A percentile compares a stretch with the other conserved stretches of the same genome.
Evolutionary conservation across 768 basidiomycete species (phyloP).

Genomic region (Boletus rubropictus): DNA sequence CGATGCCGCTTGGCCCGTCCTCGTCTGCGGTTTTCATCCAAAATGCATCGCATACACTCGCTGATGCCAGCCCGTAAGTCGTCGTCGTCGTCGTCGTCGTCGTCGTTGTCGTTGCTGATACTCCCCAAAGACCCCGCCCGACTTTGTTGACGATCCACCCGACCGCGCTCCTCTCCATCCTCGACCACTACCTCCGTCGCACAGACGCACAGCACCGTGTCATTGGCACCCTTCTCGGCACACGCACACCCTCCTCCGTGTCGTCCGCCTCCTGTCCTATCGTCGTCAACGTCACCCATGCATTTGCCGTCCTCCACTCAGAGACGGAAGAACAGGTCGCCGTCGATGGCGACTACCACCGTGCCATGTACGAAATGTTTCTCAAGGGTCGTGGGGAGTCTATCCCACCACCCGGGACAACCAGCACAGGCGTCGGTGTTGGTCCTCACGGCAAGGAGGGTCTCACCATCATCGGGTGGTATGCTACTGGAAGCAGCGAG

Average conservation of each 20-base stretch:
- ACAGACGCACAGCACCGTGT: slow-evolving; percentile 79
- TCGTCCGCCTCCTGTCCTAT: slow-evolving; percentile 1
- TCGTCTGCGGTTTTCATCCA: slow-evolving; percentile 44
- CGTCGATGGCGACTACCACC: slow-evolving; percentile 95
- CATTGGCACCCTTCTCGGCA: slow-evolving; percentile 91
- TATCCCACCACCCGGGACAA: slow-evolving; percentile 8
- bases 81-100: not conserved
- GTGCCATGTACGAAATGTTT: slow-evolving; percentile 86
- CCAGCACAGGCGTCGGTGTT: slow-evolving; percentile 16
- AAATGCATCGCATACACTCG: slow-evolving; percentile 25
- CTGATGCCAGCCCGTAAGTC: slow-evolving; percentile 34
- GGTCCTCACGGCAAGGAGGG: slow-evolving; percentile 41
- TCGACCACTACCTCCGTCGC: slow-evolving; percentile 93
- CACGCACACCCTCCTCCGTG: slow-evolving; percentile 47
- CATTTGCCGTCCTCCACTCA: slow-evolving; percentile 90
- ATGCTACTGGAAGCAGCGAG: slow-evolving; percentile 60
- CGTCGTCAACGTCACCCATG: slow-evolving; percentile 66
- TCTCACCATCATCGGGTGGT: slow-evolving; percentile 96
- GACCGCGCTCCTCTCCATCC: slow-evolving; percentile 87
- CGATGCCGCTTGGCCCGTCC: slow-evolving; percentile 45
- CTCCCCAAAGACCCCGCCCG: slow-evolving; percentile 52
- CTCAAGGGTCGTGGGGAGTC: slow-evolving; percentile 54
- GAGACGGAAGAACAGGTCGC: slow-evolving; percentile 91
- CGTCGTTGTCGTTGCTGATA: not conserved
- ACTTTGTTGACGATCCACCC: slow-evolving; percentile 81